phyloP scores from a whole-genome alignment of 176 grass and related monocot genomes.

The Aechmea fasciata region DNA sequence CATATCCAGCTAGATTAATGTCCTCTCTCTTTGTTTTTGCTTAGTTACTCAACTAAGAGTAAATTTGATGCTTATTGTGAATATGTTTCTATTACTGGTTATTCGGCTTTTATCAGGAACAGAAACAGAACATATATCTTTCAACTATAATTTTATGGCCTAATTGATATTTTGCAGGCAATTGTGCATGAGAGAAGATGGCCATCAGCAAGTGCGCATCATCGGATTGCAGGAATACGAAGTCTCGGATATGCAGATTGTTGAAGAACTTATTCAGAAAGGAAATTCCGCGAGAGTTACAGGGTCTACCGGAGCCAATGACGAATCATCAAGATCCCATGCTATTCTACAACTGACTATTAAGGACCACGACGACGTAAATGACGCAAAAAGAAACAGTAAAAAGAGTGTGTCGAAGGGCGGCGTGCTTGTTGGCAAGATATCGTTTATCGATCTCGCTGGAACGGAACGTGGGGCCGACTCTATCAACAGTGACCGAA shows the following conservation, averaged over 20 bases:
- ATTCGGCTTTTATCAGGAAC: too few relatives aligned
- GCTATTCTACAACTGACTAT: constrained; percentile 39
- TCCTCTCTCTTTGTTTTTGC: not conserved
- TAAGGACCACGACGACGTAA: constrained; percentile 28
- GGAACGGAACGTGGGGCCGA: constrained; percentile 71
- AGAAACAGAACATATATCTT: too few relatives aligned
- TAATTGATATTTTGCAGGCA: constrained; percentile 18
- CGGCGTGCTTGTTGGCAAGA: constrained; percentile 45
- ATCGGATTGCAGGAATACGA: constrained; percentile 55
- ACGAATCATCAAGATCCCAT: constrained; percentile 51
- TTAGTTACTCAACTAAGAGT: not conserved
- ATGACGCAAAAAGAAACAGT: constrained; percentile 24
- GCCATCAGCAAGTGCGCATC: constrained; percentile 37
- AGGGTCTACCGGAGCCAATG: constrained; percentile 31
- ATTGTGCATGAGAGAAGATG: constrained; percentile 47
- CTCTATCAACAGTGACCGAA: constrained; percentile 50
- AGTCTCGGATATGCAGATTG: constrained; percentile 32
- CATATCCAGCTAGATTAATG: not conserved
- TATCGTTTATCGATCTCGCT: constrained; percentile 86
- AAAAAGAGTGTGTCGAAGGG: constrained; percentile 18
- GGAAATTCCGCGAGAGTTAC: constrained; percentile 42
- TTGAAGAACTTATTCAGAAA: constrained; percentile 34
- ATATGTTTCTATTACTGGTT: too few relatives aligned
- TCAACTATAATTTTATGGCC: too few relatives aligned
- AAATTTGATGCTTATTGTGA: too few relatives aligned